Evolutionary conservation across 441 rosid genomes (phyloP).

Genomic region (Bruguiera hainesii): DNA sequence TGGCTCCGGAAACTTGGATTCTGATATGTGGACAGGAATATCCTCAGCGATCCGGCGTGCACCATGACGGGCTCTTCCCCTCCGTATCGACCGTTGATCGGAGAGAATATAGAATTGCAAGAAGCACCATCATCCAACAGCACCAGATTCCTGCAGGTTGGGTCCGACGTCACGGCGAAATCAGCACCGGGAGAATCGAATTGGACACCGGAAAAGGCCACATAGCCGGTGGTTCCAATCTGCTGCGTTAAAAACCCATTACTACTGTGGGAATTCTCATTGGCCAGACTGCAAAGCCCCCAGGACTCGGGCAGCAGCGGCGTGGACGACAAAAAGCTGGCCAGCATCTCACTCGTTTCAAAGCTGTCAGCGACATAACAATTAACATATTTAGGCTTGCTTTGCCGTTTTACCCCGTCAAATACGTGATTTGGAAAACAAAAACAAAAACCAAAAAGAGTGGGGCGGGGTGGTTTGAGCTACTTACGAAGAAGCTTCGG

Average conservation of each 20-base stretch:
- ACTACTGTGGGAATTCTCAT: not conserved
- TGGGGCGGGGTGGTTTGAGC: not conserved
- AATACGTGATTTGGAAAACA: not conserved
- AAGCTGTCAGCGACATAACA: slow-evolving; percentile 22
- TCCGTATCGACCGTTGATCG: slow-evolving; percentile 18
- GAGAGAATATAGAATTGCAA: slow-evolving; percentile 26
- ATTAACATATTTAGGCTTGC: not conserved
- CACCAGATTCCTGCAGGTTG: slow-evolving; percentile 24
- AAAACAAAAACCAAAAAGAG: too few relatives aligned
- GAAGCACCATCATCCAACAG: slow-evolving; percentile 18
- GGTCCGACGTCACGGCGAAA: not conserved
- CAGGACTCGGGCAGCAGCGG: slow-evolving; percentile 48
- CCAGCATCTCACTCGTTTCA: slow-evolving; percentile 69
- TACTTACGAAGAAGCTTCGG: slow-evolving; percentile 1
- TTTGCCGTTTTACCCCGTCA: not conserved
- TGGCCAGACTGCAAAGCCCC: slow-evolving; percentile 41
- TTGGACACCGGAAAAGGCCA: slow-evolving; percentile 47
- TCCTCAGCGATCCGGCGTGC: slow-evolving; percentile 35
- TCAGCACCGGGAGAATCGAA: slow-evolving; percentile 2
- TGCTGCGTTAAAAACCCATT: slow-evolving; percentile 27
- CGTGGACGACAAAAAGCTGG: slow-evolving; percentile 51
- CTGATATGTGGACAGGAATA: slow-evolving; percentile 30
- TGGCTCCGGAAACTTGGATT: slow-evolving; percentile 24
- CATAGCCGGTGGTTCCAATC: slow-evolving; percentile 36
- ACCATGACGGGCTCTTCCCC: slow-evolving; percentile 46